Percentiles rank a stretch among this genome's conserved stretches.
Conservation (phyloP, 768 basidiomycete species). For the Serpula lacrymans region DNA sequence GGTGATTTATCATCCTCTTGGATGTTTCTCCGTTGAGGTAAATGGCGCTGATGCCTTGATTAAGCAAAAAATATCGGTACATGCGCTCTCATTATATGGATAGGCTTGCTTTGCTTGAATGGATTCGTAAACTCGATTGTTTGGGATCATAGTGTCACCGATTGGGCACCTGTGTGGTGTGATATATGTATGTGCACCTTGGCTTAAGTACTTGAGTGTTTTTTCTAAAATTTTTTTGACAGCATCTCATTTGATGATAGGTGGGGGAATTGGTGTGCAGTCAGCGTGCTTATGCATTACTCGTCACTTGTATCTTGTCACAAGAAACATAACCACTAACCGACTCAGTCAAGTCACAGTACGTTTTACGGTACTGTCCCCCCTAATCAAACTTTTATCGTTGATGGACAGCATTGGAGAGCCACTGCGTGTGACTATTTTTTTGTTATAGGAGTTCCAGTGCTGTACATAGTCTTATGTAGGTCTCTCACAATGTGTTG, state of each 20-base stretch:
- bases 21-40: too few relatives aligned
- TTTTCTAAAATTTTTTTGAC: not conserved
- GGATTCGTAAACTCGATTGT: constrained; percentile 30
- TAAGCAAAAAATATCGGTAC: constrained; percentile 31
- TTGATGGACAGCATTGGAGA: constrained; percentile 40
- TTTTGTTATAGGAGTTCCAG: constrained; percentile 50
- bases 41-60: too few relatives aligned
- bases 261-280: constrained; percentile 31
- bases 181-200: constrained; percentile 43
- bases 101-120: constrained; percentile 12
- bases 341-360: too few relatives aligned
- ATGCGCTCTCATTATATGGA: constrained; percentile 29
- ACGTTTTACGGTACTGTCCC: too few relatives aligned
- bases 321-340: too few relatives aligned
- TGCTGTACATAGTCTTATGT: constrained; percentile 47
- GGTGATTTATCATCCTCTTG: too few relatives aligned
- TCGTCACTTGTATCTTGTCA: constrained; percentile 36
- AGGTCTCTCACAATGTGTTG: too few relatives aligned
- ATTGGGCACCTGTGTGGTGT: constrained; percentile 42
- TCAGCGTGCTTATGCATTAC: constrained; percentile 42
- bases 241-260: constrained; percentile 39
- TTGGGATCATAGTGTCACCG: constrained; percentile 28
- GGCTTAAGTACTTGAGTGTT: too few relatives aligned
- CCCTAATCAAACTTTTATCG: too few relatives aligned
- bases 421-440: constrained; percentile 48